A percentile compares a stretch with the other conserved stretches of the same genome.
Conservation (phyloP, 2,329 filamentous ascomycete genomes). For the Thelonectria olida region DNA sequence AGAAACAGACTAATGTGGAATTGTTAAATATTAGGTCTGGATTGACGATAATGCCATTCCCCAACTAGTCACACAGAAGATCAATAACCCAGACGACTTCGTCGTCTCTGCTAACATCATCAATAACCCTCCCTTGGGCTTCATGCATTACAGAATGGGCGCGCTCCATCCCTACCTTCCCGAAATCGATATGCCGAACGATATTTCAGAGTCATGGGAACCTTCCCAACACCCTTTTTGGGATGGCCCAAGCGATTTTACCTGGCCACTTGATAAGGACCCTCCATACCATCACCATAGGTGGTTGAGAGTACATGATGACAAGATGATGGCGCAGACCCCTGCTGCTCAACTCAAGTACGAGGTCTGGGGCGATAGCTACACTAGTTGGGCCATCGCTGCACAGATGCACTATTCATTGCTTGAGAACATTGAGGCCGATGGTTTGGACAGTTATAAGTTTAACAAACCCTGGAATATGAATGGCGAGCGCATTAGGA, state of each 20-base stretch:
- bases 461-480: conserved; percentile 30
- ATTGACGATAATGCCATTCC: conserved; percentile 31
- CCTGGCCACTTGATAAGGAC: not conserved
- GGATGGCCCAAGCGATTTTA: conserved; percentile 17
- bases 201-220: conserved; percentile 23
- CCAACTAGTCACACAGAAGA: conserved; percentile 22
- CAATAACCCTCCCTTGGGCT: conserved; percentile 32
- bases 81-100: conserved; percentile 23
- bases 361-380: conserved; percentile 27
- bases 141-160: conserved; percentile 32
- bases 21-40: too few species aligned
- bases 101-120: conserved; percentile 33
- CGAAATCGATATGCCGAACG: conserved; percentile 8
- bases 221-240: conserved; percentile 23
- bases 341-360: conserved; percentile 25
- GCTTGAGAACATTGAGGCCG: conserved; percentile 30
- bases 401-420: conserved; percentile 32
- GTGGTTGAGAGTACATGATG: conserved; percentile 26
- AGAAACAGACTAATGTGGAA: too few species aligned
- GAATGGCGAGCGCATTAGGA: conserved; percentile 27
- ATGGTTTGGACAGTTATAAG: conserved; percentile 26
- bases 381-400: conserved; percentile 29
- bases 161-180: conserved; percentile 31
- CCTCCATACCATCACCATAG: not conserved
- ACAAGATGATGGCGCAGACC: conserved; percentile 22